These are phyloP conservation scores for Musa balbisiana DNA, from an alignment of 202 grass and related monocot genomes.

Conservation along the genomic window DNA sequence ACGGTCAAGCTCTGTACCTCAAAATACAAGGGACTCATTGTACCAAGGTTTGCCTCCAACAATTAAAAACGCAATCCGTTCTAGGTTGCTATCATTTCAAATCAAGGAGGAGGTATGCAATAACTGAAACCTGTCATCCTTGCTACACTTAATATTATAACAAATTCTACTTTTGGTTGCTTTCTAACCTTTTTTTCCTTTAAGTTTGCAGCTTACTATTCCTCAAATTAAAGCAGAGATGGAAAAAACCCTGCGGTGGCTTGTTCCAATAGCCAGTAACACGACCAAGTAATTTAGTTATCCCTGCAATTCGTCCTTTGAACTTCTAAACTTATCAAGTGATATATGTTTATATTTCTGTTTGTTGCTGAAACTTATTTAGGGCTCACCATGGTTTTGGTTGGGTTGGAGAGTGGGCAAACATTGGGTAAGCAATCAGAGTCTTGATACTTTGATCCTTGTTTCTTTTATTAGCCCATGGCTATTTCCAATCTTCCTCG, in stretches of 20 bases:
- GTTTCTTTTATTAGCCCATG: neutral
- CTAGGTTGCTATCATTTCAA: constrained; percentile 50
- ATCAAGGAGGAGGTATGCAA: constrained; percentile 79
- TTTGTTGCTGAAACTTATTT: neutral
- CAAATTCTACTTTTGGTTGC: constrained; percentile 14
- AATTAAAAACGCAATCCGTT: constrained; percentile 65
- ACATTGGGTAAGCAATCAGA: constrained; percentile 41
- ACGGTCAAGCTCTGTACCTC: constrained; percentile 57
- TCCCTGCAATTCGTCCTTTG: constrained; percentile 12
- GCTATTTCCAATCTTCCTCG: neutral
- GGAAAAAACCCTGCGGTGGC: constrained; percentile 85
- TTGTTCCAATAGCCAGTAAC: constrained; percentile 84
- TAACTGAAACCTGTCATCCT: neutral
- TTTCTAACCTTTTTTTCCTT: constrained; percentile 8
- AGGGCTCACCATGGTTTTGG: constrained; percentile 98
- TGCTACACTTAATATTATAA: neutral
- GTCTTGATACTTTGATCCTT: neutral
- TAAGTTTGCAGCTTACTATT: constrained; percentile 42
- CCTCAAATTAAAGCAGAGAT: constrained; percentile 92
- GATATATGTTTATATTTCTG: neutral
- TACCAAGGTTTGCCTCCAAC: constrained; percentile 77
- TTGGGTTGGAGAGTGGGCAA: constrained; percentile 99
- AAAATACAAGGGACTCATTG: constrained; percentile 55
- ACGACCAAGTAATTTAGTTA: constrained; percentile 73
- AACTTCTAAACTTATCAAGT: neutral